Evolutionary conservation across 2,329 filamentous ascomycete genomes (phyloP), one percentile per base, ranked within the genome.

Genomic region (Aspergillus viridinutans): DNA sequence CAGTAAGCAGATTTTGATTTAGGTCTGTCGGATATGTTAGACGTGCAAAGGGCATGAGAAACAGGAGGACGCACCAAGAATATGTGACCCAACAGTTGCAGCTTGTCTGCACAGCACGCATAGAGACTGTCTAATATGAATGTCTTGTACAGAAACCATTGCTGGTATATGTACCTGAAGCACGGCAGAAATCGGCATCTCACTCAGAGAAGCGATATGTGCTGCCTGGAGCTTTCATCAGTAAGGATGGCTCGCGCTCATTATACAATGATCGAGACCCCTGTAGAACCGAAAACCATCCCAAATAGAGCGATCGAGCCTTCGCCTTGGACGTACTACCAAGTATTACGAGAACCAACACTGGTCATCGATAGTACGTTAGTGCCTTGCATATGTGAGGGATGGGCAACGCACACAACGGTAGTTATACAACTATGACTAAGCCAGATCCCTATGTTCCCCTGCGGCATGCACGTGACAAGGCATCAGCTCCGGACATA

Each of bases 61-160:
- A 38, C 10, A 42, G 10, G 14, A 21, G 17, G 23, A 52, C 40
- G 8, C 45, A 59, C 49, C 51, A n/a, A 54, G 21, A 3, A 59
- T 45, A 14, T 45, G 9, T 43, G 47, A 32, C 9, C 48, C 32
- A 29, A 26, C 3, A 38, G 14, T 25, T 29, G 54, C 3, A 29
- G 32, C 1, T 42, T 54, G 42, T 17, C 42, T 57, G 47, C 57
- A 59, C 10, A 59, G 47, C 10, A 52, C 3, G 12, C 57, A 59
- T 38, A 47, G 28, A 50, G 35, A 26, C 20, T 21, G 20, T 21
- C 26, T 28, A 23, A 52, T 8, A 6, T 53, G 43, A 4, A 52
- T 14, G 1, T 56, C 23, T 60, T 53, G 57, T 56, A 35, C 32
- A 17, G 32, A 38, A 17, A 14, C 7, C 14, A 38, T 38, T 17